These are phyloP conservation scores for Torulaspora indica DNA, from an alignment of 805 yeast genomes.

Conservation along the genomic window DNA sequence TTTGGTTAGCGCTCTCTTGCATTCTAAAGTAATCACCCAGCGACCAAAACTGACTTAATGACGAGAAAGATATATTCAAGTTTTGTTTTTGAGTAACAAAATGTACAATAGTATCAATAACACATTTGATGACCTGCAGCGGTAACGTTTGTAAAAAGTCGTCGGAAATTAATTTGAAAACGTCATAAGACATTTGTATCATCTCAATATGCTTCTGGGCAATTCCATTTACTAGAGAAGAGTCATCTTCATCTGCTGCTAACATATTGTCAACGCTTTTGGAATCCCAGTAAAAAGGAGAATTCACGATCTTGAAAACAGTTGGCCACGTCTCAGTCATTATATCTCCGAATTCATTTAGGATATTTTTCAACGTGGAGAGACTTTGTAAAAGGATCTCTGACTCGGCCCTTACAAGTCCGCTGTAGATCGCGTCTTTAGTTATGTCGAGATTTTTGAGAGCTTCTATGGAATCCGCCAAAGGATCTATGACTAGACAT, in stretches of 20 bases:
- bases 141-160: conserved; percentile 79
- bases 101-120: conserved; percentile 66
- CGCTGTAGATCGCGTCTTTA: conserved; percentile 35
- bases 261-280: conserved; percentile 23
- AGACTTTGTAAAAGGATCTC: conserved; percentile 62
- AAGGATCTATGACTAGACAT: conserved; percentile 44
- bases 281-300: conserved; percentile 50
- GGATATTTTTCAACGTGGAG: conserved; percentile 61
- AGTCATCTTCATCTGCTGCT: conserved; percentile 28
- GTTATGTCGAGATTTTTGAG: conserved; percentile 36
- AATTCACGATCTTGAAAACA: conserved; percentile 54
- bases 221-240: conserved; percentile 35
- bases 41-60: conserved; percentile 88
- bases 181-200: conserved; percentile 65
- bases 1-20: conserved; percentile 9
- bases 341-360: conserved; percentile 70
- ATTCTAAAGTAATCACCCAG: conserved; percentile 69
- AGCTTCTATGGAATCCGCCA: conserved; percentile 43
- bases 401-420: conserved; percentile 50
- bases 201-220: conserved; percentile 48
- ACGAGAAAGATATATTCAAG: conserved; percentile 82
- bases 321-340: conserved; percentile 66
- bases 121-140: conserved; percentile 50
- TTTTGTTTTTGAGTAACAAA: conserved; percentile 71
- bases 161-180: conserved; percentile 76